Evolutionary conservation across 371 early-diverging fungal species (phyloP).

Genomic region (Mortierella sp.): DNA sequence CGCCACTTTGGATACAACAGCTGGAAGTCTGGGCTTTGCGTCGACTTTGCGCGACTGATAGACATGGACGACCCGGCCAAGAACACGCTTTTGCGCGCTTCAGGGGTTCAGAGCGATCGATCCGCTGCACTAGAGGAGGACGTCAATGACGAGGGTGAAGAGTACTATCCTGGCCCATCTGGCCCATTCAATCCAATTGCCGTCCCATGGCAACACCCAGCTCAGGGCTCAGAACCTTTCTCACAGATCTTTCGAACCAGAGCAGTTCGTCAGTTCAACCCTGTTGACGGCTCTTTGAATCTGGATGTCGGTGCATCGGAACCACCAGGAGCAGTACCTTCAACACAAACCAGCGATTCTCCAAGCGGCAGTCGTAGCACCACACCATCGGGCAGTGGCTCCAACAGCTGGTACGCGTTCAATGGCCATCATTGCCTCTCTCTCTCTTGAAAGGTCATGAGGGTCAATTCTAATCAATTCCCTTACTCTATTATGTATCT

Average conservation of each 20-base stretch:
- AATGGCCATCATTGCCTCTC: no score
- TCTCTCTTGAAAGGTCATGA: no score
- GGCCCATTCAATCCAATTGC: no score
- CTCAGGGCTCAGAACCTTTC: background rate
- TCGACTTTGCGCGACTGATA: constrained; percentile 45
- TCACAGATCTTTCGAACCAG: constrained; percentile 12
- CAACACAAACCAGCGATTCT: background rate
- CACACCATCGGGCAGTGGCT: no score
- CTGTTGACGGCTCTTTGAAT: constrained; percentile 3
- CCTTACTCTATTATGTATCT: no score
- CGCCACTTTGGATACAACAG: constrained; percentile 3
- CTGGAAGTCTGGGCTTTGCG: constrained; percentile 43
- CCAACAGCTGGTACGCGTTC: no score
- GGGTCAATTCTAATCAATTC: no score
- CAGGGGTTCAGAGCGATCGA: background rate
- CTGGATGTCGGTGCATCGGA: constrained; percentile 10
- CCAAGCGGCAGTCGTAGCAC: no score
- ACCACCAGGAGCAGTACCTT: background rate
- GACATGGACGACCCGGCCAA: constrained; percentile 28
- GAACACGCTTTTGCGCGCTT: background rate
- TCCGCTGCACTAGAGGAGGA: constrained; percentile 19
- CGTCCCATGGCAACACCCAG: no score
- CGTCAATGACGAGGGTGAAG: constrained; percentile 47
- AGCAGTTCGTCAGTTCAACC: constrained; percentile 12
- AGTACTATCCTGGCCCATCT: constrained; percentile 30